Evolutionary conservation across 2,329 filamentous ascomycete genomes (phyloP).

Genomic region (Aspergillus phoenicis): DNA sequence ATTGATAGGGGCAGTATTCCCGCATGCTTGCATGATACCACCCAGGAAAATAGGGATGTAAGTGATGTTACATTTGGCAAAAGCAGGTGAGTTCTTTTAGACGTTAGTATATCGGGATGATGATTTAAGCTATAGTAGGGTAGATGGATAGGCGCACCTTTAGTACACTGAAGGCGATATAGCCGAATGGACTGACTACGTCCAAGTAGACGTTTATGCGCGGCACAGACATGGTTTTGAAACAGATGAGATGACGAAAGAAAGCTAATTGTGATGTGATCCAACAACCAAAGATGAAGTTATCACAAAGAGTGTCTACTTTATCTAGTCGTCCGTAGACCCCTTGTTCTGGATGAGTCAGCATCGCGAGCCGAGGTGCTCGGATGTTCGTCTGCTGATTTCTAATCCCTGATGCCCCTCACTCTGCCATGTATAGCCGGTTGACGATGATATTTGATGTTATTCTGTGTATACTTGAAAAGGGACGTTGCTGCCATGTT

Average conservation of each 20-base stretch:
- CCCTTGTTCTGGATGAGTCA: conserved; percentile 7
- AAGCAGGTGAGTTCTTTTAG: conserved; percentile 56
- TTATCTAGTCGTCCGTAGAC: not conserved
- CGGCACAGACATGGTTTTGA: conserved; percentile 46
- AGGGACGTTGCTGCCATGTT: not conserved
- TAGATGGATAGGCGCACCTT: conserved; percentile 43
- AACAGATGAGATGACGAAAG: not conserved
- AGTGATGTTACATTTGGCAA: conserved; percentile 56
- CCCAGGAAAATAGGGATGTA: conserved; percentile 64
- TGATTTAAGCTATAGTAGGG: not conserved
- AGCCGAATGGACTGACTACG: conserved; percentile 62
- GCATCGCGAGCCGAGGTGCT: conserved; percentile 13
- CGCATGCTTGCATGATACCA: conserved; percentile 60
- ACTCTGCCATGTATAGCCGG: not conserved
- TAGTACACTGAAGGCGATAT: conserved; percentile 60
- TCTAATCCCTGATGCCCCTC: not conserved
- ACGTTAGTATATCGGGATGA: conserved; percentile 6
- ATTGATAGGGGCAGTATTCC: conserved; percentile 56
- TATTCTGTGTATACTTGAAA: no score
- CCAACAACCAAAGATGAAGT: not conserved
- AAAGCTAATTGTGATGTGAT: not conserved
- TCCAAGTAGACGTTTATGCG: conserved; percentile 62
- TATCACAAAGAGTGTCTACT: not conserved
- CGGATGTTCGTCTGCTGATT: conserved; percentile 10
- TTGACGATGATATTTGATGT: no score